Evolutionary conservation across 441 rosid genomes (phyloP).

Genomic region (Mallotus japonicus): DNA sequence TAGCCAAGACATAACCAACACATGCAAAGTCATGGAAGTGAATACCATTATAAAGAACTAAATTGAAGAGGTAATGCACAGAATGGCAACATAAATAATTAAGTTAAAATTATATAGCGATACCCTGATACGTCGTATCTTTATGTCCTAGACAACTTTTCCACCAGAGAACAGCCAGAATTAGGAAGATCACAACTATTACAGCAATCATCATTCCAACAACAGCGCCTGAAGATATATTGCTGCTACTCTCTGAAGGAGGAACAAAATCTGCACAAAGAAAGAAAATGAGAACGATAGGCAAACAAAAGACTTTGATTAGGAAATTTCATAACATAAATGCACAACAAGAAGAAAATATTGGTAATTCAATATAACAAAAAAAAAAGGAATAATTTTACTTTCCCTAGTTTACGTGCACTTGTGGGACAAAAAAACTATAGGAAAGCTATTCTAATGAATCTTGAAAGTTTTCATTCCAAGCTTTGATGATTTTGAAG

Average conservation of each 20-base stretch:
- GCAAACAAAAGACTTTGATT: not conserved
- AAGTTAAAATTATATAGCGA: not conserved
- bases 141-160: constrained; percentile 35
- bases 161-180: constrained; percentile 45
- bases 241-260: constrained; percentile 31
- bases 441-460: no score
- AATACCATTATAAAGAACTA: not conserved
- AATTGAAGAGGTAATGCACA: not conserved
- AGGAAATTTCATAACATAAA: not conserved
- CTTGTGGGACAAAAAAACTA: no score
- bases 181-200: constrained; percentile 27
- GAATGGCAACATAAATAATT: not conserved
- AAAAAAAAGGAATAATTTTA: not conserved
- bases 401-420: not conserved
- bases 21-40: not conserved
- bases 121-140: constrained; percentile 42
- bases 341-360: not conserved
- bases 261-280: constrained; percentile 34
- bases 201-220: constrained; percentile 40
- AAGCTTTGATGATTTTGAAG: not conserved
- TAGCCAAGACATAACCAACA: not conserved
- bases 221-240: constrained; percentile 33
- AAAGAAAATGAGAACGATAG: constrained; percentile 8
- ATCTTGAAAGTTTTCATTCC: no score
- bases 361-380: no score